A percentile compares a stretch with the other conserved stretches of the same genome.
phyloP scores from a whole-genome alignment of 768 basidiomycete species.

The Boletellus ananas region DNA sequence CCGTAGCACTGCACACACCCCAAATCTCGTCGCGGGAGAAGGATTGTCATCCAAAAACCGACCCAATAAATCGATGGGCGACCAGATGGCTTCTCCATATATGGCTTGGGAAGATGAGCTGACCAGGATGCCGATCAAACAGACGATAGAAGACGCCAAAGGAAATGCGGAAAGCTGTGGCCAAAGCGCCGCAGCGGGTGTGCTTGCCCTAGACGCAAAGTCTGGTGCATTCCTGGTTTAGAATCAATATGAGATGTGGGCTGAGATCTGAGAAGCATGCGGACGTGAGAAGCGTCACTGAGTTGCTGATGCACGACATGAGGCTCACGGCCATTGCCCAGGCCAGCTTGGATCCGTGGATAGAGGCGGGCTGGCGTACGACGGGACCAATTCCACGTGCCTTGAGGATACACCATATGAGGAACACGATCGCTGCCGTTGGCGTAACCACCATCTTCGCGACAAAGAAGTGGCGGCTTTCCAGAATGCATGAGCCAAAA shows the following conservation, averaged over 20 bases:
- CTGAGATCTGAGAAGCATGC: conserved; percentile 18
- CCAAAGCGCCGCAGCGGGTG: conserved; percentile 53
- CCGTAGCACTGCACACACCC: conserved; percentile 33
- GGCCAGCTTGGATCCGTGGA: conserved; percentile 64
- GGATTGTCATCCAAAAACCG: conserved; percentile 64
- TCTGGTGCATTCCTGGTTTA: conserved; percentile 63
- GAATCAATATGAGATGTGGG: conserved; percentile 14
- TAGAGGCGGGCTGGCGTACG: conserved; percentile 55
- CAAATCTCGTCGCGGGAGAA: conserved; percentile 63
- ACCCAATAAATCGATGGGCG: conserved; percentile 66
- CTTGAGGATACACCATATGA: conserved; percentile 75
- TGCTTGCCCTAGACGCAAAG: conserved; percentile 62
- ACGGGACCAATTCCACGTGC: conserved; percentile 78
- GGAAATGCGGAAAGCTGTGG: conserved; percentile 73
- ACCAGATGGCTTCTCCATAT: conserved; percentile 77
- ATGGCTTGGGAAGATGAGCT: conserved; percentile 72
- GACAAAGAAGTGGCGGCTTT: conserved; percentile 73
- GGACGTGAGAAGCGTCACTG: conserved; percentile 69
- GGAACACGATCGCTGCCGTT: conserved; percentile 64
- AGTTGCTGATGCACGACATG: conserved; percentile 79
- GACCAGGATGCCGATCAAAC: conserved; percentile 79
- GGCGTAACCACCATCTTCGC: conserved; percentile 73
- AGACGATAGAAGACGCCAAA: conserved; percentile 67
- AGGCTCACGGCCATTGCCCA: conserved; percentile 74
- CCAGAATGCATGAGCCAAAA: conserved; percentile 12